phyloP scores from a whole-genome alignment of 2,329 filamentous ascomycete genomes.

The Allantophomopsis lycopodina region DNA sequence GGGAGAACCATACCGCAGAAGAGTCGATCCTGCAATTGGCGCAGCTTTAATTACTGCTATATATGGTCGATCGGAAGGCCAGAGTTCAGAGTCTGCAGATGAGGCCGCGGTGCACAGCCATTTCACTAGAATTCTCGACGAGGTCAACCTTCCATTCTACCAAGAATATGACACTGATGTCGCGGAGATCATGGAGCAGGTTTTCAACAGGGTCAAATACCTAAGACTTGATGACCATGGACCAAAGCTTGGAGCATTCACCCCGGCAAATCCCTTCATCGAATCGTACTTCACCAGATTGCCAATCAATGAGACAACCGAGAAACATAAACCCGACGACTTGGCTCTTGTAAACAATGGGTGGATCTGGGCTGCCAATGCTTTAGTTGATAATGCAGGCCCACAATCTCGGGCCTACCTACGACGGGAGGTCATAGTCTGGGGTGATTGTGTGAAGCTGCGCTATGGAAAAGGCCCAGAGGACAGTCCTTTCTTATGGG shows the following conservation, averaged over 20 bases:
- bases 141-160: conserved; percentile 80
- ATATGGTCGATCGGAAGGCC: conserved; percentile 52
- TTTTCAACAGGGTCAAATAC: conserved; percentile 93
- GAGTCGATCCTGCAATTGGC: conserved; percentile 52
- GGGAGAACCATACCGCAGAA: conserved; percentile 65
- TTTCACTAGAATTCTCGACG: conserved; percentile 56
- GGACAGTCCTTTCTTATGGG: conserved; percentile 90
- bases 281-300: conserved; percentile 93
- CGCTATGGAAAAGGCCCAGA: conserved; percentile 69
- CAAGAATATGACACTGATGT: conserved; percentile 81
- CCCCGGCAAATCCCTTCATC: conserved; percentile 64
- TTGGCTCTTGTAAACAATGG: conserved; percentile 88
- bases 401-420: conserved; percentile 84
- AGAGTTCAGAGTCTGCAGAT: conserved; percentile 30
- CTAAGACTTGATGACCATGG: conserved; percentile 85
- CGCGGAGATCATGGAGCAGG: conserved; percentile 72
- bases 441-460: conserved; percentile 97
- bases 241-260: conserved; percentile 72
- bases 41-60: conserved; percentile 56
- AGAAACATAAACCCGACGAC: conserved; percentile 61
- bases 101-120: conserved; percentile 37
- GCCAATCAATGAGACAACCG: conserved; percentile 63
- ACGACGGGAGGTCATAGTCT: conserved; percentile 90
- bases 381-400: conserved; percentile 85
- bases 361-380: conserved; percentile 98